Evolutionary conservation across 148 eudicot species (phyloP).

Genomic region (Camellia granthamiana): DNA sequence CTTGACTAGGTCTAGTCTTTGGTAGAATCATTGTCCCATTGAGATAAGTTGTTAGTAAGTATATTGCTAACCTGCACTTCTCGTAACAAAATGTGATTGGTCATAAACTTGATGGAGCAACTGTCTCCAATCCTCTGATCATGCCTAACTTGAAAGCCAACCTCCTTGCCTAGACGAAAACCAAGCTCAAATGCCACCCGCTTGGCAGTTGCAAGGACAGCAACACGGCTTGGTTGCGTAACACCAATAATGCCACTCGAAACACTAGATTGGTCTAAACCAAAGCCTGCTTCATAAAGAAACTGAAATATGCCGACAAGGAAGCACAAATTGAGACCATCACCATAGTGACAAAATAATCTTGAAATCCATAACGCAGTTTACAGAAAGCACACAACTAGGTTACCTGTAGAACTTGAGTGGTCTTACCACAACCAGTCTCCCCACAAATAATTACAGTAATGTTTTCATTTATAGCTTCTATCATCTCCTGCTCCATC

Average conservation of each 20-base stretch:
- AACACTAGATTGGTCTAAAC: conserved; percentile 39
- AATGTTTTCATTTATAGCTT: conserved; percentile 70
- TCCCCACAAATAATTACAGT: conserved; percentile 81
- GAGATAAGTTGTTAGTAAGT: not conserved
- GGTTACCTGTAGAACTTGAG: conserved; percentile 93
- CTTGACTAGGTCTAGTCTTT: too few species aligned
- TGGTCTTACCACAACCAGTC: conserved; percentile 96
- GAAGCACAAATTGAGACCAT: conserved; percentile 14
- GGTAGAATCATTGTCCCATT: too few species aligned
- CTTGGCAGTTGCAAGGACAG: conserved; percentile 88
- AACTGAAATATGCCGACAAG: conserved; percentile 48
- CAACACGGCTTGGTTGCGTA: conserved; percentile 96
- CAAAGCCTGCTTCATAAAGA: conserved; percentile 91
- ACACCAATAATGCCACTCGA: conserved; percentile 80
- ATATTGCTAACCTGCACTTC: conserved; percentile 71
- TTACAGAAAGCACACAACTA: conserved; percentile 3
- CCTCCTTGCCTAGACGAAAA: conserved; percentile 73
- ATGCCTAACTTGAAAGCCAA: conserved; percentile 94
- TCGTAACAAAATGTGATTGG: conserved; percentile 90
- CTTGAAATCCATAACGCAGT: not conserved
- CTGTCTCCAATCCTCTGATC: conserved; percentile 67
- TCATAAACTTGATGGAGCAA: conserved; percentile 88
- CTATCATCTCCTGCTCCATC: conserved; percentile 99
- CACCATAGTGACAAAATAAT: not conserved
- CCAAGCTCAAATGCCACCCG: conserved; percentile 92